phyloP scores from a whole-genome alignment of 2,329 filamentous ascomycete genomes.

The Monosporascus sp. region DNA sequence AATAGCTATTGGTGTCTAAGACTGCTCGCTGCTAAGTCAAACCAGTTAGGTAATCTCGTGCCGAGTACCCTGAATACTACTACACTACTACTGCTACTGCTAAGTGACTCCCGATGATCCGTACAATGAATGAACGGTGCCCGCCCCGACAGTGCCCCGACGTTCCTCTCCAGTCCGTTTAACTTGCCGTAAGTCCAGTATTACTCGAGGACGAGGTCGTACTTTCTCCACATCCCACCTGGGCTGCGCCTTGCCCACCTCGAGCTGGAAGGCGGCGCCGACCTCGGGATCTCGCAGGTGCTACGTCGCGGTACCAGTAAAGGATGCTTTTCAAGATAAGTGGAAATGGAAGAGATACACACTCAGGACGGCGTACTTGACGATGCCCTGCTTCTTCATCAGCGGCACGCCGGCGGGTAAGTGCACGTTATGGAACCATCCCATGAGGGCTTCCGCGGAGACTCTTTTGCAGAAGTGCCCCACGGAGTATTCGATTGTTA shows the following conservation, averaged over 20 bases:
- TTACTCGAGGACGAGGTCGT: conserved; percentile 6
- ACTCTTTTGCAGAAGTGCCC: conserved; percentile 8
- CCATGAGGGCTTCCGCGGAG: conserved; percentile 5
- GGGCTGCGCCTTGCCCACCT: conserved; percentile 1
- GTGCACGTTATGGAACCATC: conserved; percentile 6
- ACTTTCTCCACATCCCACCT: conserved; percentile 5
- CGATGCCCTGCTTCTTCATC: conserved; percentile 9
- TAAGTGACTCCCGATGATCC: too few relatives aligned
- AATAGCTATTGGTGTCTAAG: too few relatives aligned
- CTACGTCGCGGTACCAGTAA: neutral
- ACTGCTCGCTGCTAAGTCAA: too few relatives aligned
- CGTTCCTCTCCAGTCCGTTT: too few relatives aligned
- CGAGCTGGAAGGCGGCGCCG: neutral
- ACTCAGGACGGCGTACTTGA: conserved; percentile 7
- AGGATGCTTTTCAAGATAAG: neutral
- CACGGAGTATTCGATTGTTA: conserved; percentile 5
- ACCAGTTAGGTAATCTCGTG: too few relatives aligned
- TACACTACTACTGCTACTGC: too few relatives aligned
- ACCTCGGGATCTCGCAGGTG: conserved; percentile 2
- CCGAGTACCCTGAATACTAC: too few relatives aligned
- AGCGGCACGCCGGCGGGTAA: conserved; percentile 3
- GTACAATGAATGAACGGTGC: too few relatives aligned
- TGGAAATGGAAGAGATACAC: neutral
- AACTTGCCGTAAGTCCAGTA: too few relatives aligned
- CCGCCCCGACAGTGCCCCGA: too few relatives aligned